Percentiles rank a stretch among this genome's conserved stretches.
Evolutionary conservation across 2,329 filamentous ascomycete species (phyloP).

Genomic region (Grosmannia huntii): DNA sequence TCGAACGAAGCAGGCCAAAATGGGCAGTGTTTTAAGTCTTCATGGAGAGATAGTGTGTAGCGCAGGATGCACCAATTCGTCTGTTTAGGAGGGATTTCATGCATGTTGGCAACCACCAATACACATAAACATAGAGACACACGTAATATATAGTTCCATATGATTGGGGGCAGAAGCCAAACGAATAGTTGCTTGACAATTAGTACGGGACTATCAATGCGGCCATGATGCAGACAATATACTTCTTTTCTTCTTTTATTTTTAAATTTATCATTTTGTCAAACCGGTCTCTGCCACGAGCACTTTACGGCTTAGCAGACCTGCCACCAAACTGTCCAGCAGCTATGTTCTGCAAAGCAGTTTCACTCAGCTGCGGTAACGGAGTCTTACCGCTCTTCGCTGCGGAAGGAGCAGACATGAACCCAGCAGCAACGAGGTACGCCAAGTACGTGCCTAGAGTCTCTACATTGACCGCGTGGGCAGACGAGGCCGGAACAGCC

Average conservation of each 20-base stretch:
- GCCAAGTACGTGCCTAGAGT: conserved; percentile 50
- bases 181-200: too few relatives aligned
- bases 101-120: too few relatives aligned
- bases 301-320: neutral
- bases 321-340: conserved; percentile 1
- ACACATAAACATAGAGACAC: too few relatives aligned
- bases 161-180: too few relatives aligned
- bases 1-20: too few relatives aligned
- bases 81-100: too few relatives aligned
- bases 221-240: neutral
- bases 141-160: too few relatives aligned
- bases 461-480: conserved; percentile 44
- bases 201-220: too few relatives aligned
- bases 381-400: neutral
- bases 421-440: conserved; percentile 50
- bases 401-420: conserved; percentile 36
- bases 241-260: neutral
- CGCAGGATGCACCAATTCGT: too few relatives aligned
- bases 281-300: neutral
- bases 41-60: too few relatives aligned
- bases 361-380: conserved; percentile 1
- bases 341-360: neutral
- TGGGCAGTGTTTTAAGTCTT: too few relatives aligned
- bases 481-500: conserved; percentile 18
- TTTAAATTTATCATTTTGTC: neutral